Percentiles rank a stretch among this genome's conserved stretches.
Evolutionary conservation across 2,329 filamentous ascomycete species (phyloP).

Genomic region (Bipolaris cookei): DNA sequence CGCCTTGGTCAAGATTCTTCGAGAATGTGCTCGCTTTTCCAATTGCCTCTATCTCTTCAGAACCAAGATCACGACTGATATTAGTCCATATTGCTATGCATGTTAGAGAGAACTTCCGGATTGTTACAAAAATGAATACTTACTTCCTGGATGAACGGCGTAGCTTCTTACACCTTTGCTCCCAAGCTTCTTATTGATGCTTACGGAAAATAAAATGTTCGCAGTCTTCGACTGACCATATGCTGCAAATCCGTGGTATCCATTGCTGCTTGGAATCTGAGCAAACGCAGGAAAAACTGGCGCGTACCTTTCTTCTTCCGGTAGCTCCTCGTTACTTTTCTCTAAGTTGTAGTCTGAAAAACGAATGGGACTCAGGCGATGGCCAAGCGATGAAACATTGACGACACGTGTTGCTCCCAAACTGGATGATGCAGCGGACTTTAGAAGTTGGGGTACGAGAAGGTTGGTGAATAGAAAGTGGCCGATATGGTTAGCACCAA

Average conservation of each 20-base stretch:
- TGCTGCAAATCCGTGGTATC: conserved; percentile 37
- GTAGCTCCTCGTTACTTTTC: conserved; percentile 28
- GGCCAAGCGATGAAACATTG: conserved; percentile 40
- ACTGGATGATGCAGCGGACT: conserved; percentile 41
- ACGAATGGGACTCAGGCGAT: conserved; percentile 38
- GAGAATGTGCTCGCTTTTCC: conserved; percentile 36
- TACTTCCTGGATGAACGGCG: conserved; percentile 45
- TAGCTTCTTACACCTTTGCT: conserved; percentile 36
- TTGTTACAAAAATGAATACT: conserved; percentile 3
- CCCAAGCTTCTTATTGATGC: conserved; percentile 27
- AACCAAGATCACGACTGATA: conserved; percentile 34
- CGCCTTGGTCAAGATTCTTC: conserved; percentile 45
- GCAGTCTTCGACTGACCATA: conserved; percentile 44
- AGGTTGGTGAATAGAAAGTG: conserved; percentile 56
- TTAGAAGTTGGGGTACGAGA: conserved; percentile 50
- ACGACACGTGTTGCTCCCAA: conserved; percentile 34
- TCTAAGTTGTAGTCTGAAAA: conserved; percentile 56
- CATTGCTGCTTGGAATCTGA: conserved; percentile 14
- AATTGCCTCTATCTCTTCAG: conserved; percentile 36
- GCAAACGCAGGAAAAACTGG: conserved; percentile 29
- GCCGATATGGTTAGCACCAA: conserved; percentile 57
- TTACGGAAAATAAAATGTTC: conserved; percentile 41
- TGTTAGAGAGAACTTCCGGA: conserved; percentile 1
- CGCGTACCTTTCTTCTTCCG: conserved; percentile 32
- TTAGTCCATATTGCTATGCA: conserved; percentile 40